phyloP scores from a whole-genome alignment of 78 protist species.

The Emiliania huxleyi region DNA sequence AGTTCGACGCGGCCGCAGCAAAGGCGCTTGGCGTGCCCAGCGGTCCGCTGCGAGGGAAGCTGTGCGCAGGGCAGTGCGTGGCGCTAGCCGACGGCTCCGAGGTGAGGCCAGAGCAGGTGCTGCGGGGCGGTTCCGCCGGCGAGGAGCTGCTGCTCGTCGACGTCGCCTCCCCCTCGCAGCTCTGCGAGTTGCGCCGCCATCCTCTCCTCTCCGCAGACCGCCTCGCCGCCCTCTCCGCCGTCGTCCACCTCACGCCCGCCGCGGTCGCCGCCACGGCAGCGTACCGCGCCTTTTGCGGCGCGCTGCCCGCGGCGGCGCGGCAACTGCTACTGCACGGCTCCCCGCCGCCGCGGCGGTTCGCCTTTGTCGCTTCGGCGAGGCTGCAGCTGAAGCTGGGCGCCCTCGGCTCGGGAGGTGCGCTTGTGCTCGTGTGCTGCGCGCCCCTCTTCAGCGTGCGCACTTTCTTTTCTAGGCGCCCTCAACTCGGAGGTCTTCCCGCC shows the following conservation, averaged over 20 bases:
- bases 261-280: neutral
- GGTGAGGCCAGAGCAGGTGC: neutral
- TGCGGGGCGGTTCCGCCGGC: neutral
- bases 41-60: constrained; percentile 34
- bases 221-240: neutral
- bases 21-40: constrained; percentile 21
- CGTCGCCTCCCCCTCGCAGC: neutral
- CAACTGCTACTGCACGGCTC: neutral
- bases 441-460: too few species aligned
- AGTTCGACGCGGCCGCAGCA: constrained; percentile 5
- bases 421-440: too few species aligned
- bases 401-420: too few species aligned
- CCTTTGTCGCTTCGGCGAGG: neutral
- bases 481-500: neutral
- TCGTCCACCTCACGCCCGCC: neutral
- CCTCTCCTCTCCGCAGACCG: neutral
- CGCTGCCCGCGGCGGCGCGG: neutral
- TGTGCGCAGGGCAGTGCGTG: neutral
- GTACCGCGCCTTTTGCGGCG: neutral
- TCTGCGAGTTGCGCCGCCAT: neutral
- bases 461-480: too few species aligned
- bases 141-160: neutral
- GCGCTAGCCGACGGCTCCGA: neutral
- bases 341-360: neutral
- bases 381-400: neutral